Evolutionary conservation across 2,329 filamentous ascomycete genomes (phyloP).

Genomic region (Hymenoscyphus salicellus): DNA sequence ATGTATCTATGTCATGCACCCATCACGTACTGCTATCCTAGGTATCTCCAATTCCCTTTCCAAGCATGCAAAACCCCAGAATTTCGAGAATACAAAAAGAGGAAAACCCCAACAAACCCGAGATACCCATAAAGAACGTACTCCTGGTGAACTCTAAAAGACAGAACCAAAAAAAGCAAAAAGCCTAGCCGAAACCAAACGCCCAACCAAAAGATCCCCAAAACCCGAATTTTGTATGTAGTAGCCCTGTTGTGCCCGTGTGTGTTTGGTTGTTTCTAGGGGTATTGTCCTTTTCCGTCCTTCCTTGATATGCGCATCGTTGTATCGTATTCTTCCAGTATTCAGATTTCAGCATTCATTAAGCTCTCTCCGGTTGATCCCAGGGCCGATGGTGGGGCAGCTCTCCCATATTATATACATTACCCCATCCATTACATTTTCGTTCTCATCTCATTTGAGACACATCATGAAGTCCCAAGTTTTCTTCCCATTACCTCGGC

Average conservation of each 20-base stretch:
- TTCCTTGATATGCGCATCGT: background rate
- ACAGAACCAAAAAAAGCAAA: background rate
- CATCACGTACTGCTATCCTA: background rate
- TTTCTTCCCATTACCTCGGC: constrained; percentile 20
- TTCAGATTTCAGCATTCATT: no score
- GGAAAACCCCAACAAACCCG: background rate
- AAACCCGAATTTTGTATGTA: background rate
- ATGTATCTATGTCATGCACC: background rate
- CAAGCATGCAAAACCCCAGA: no score
- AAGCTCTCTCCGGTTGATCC: no score
- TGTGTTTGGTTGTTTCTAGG: background rate
- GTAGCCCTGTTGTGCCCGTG: background rate
- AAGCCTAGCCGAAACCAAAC: background rate
- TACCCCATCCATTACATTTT: background rate
- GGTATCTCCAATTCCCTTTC: no score
- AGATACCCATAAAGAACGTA: background rate
- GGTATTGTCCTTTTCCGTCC: constrained; percentile 1
- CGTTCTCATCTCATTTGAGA: background rate
- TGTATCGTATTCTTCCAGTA: background rate
- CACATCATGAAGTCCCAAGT: background rate
- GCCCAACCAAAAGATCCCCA: background rate
- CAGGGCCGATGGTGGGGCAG: no score
- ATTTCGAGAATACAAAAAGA: background rate
- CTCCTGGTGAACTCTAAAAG: background rate
- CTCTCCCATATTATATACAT: constrained; percentile 1